Base-by-base conservation (phyloP, 1,139 yeast species). In the Geotrichum carabidarum region DNA sequence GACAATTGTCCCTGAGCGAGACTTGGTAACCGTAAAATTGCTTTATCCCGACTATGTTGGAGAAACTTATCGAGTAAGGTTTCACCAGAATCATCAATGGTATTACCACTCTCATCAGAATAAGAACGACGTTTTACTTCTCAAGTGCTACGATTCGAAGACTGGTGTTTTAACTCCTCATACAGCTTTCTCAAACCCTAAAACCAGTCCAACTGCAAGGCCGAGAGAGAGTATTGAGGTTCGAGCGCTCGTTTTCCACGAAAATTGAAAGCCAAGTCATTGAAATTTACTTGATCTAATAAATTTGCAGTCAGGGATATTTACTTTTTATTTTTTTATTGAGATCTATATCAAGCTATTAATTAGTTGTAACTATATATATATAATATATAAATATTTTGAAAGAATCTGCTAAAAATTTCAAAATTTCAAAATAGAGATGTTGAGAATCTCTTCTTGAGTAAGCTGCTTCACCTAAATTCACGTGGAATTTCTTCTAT, bases 211-310 rank as follows among this genome's bases (percentile, higher is more conserved):
- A 7, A 45, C 53, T 41, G 61, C 64, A 12, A 56, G 56, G 14
- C 59, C 57, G 14, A 41, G 67, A 27, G 63, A 64, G 53, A 63
- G 65, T 37, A 63, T 64, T 45, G 67, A 63, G 47, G 60, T 63
- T 6, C 49, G 67, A 27, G 61, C 65, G n/a, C 54, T 64, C 15
- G 47, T 51, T 5, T 51, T 51, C n/a, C n/a, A 36, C n/a, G 38
- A n/a, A n/a, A n/a, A n/a, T n/a, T n/a, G n/a, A n/a, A n/a, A n/a
- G n/a, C n/a, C n/a, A n/a, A n/a, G n/a, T n/a, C n/a, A n/a, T n/a
- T n/a, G n/a, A n/a, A n/a, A n/a, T n/a, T n/a, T n/a, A n/a, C n/a
- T n/a, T n/a, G n/a, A n/a, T n/a, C n/a, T n/a, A n/a, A n/a, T n/a
- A n/a, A n/a, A n/a, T n/a, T n/a, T n/a, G n/a, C n/a, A n/a, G n/a